A percentile compares a stretch with the other conserved stretches of the same genome.
phyloP scores from a whole-genome alignment of 768 basidiomycete species.

The Hygrocybe coccinea region DNA sequence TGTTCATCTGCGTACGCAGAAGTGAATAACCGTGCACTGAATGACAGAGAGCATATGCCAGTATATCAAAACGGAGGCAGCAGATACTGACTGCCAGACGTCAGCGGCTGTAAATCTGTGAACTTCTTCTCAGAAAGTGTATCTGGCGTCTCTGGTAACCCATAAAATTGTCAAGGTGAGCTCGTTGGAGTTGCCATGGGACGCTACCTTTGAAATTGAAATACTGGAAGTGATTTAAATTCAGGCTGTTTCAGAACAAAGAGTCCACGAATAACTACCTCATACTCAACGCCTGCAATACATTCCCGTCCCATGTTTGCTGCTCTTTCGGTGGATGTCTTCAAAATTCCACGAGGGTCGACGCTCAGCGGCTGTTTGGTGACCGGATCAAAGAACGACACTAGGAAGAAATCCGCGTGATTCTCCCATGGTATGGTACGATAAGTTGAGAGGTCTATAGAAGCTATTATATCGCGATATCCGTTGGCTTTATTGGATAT shows the following conservation, averaged over 20 bases:
- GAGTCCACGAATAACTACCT: constrained; percentile 48
- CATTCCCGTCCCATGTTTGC: constrained; percentile 52
- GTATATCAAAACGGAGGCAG: not conserved
- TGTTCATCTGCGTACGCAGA: constrained; percentile 84
- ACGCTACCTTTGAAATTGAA: constrained; percentile 81
- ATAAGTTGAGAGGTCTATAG: constrained; percentile 81
- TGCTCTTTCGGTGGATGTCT: constrained; percentile 50
- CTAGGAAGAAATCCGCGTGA: constrained; percentile 87
- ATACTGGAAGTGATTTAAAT: constrained; percentile 44
- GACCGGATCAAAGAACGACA: constrained; percentile 86
- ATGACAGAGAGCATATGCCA: not conserved
- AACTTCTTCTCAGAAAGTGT: constrained; percentile 76
- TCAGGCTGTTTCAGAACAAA: not conserved
- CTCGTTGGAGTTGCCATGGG: not conserved
- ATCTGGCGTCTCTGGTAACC: constrained; percentile 68
- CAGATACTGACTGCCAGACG: constrained; percentile 76
- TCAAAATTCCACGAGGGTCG: constrained; percentile 83
- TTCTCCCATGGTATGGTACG: constrained; percentile 91
- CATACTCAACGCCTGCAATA: constrained; percentile 88
- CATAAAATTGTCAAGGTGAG: not conserved
- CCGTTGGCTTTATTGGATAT: constrained; percentile 92
- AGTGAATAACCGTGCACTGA: constrained; percentile 97
- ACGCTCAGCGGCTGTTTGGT: constrained; percentile 71
- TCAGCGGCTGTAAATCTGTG: constrained; percentile 67
- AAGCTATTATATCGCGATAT: constrained; percentile 82